Percentiles rank a stretch among this genome's conserved stretches.
Conservation (phyloP, 2,329 filamentous ascomycete species). For the Aotearoamyces nothofagi region DNA sequence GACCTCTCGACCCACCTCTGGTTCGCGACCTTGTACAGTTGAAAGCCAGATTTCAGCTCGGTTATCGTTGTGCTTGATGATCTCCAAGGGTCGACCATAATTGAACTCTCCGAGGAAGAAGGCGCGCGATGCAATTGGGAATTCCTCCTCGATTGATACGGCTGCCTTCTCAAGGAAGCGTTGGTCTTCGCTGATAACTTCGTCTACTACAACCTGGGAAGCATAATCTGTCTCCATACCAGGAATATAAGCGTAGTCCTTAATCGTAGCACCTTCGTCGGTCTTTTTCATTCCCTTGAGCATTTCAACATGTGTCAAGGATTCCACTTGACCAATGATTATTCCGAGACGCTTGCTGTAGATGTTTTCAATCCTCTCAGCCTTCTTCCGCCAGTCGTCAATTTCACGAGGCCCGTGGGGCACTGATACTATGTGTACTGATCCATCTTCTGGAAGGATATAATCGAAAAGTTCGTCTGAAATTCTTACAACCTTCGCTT, state of each 20-base stretch:
- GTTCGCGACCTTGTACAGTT: conserved; percentile 54
- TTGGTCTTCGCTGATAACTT: conserved; percentile 79
- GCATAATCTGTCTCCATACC: conserved; percentile 83
- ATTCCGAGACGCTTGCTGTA: conserved; percentile 89
- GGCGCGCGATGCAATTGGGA: conserved; percentile 64
- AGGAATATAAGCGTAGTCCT: conserved; percentile 78
- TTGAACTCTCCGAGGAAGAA: conserved; percentile 93
- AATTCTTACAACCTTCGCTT: conserved; percentile 77
- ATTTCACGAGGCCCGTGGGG: conserved; percentile 67
- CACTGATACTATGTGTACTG: conserved; percentile 43
- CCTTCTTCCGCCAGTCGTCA: conserved; percentile 70
- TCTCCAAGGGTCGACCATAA: conserved; percentile 79
- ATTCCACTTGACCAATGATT: conserved; percentile 73
- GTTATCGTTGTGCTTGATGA: conserved; percentile 57
- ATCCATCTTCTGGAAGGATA: conserved; percentile 48
- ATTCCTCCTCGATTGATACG: conserved; percentile 83
- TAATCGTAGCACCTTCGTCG: conserved; percentile 78
- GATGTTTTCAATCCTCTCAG: conserved; percentile 65
- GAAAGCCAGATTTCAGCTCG: conserved; percentile 72
- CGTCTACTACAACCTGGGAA: conserved; percentile 79
- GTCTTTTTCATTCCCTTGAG: conserved; percentile 83
- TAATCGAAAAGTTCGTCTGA: conserved; percentile 93
- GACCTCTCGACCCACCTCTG: conserved; percentile 65
- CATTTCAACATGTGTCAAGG: conserved; percentile 84
- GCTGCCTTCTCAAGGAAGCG: conserved; percentile 84